Base-by-base conservation (phyloP, 2,329 filamentous ascomycete genomes). In the Fusarium siculi region DNA sequence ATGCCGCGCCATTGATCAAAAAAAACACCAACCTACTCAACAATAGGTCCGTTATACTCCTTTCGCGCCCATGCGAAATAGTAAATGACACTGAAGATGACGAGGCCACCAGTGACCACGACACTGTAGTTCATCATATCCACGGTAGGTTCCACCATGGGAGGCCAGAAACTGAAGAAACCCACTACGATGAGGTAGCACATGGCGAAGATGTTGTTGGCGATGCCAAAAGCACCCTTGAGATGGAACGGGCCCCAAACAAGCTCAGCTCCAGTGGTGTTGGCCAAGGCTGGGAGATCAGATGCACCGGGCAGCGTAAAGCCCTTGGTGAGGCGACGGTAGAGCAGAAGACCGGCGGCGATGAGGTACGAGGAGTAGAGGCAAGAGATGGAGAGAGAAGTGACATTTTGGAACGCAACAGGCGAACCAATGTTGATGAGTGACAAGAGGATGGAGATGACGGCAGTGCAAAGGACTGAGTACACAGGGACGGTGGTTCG, bases 241-340 rank as follows among this genome's bases (percentile, higher is more conserved):
- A 90, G 64, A 46, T 84, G 85, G 84, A 87, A 91, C 0, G 88
- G 87, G 0, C 89, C 89, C 88, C 88, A 91, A 12, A 79, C 71
- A 3, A 81, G 77, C 25, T 80, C 77, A 5, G 77, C 76, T 1
- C 77, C 79, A 0, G 72, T 63, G 1, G 79, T 80, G 54, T 80
- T 79, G 14, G 78, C 79, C 12, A 81, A 39, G 1, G 78, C 79
- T 12, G 77, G 79, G 2, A 79, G 60, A 1, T 74, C 73, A 2
- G 70, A 55, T 3, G 70, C 8, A n/a, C 71, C 72, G 2, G 79
- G 79, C 4, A 80, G 52, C 1, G 40, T 32, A 40, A 80, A 80
- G 0, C 79, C 80, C 7, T 69, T 75, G 7, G 77, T 78, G 4
- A 67, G 70, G 16, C 80, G 79, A 6, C 79, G 78, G 30, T 80